Evolutionary conservation across 2,329 filamentous ascomycete genomes (phyloP).

Genomic region (Zasmidium citrigriseum): DNA sequence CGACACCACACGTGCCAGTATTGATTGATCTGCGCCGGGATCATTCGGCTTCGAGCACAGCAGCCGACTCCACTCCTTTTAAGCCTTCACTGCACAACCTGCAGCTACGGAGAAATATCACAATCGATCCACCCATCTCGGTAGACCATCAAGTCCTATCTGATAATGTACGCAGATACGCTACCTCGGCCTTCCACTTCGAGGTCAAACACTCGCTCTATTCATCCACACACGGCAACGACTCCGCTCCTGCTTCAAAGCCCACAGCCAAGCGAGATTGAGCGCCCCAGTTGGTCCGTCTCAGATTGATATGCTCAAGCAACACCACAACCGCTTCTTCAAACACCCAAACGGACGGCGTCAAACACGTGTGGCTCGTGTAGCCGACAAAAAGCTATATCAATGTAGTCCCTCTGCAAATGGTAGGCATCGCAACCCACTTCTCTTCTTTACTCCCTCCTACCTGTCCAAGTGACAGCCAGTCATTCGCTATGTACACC

Average conservation of each 20-base stretch:
- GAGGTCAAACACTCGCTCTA: not conserved
- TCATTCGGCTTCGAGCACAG: not conserved
- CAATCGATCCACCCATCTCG: no score
- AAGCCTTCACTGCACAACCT: not conserved
- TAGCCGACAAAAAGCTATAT: no score
- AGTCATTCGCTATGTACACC: constrained; percentile 11
- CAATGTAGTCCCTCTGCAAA: not conserved
- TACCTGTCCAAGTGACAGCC: not conserved
- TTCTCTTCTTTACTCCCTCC: not conserved
- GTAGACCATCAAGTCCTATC: no score
- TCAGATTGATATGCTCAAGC: not conserved
- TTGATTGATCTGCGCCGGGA: not conserved
- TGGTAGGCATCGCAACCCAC: not conserved
- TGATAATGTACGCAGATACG: no score
- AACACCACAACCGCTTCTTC: not conserved
- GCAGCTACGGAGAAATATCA: not conserved
- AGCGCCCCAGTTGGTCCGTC: not conserved
- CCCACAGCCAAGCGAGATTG: not conserved
- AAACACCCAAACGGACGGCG: not conserved
- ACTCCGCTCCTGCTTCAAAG: not conserved
- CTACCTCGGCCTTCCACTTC: not conserved
- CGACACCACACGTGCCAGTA: not conserved
- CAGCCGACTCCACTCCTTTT: not conserved
- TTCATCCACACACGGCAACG: not conserved
- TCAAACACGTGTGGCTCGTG: not conserved